Conservation (phyloP, 371 early-diverging fungal species). For the Conidiobolus incongruus region DNA sequence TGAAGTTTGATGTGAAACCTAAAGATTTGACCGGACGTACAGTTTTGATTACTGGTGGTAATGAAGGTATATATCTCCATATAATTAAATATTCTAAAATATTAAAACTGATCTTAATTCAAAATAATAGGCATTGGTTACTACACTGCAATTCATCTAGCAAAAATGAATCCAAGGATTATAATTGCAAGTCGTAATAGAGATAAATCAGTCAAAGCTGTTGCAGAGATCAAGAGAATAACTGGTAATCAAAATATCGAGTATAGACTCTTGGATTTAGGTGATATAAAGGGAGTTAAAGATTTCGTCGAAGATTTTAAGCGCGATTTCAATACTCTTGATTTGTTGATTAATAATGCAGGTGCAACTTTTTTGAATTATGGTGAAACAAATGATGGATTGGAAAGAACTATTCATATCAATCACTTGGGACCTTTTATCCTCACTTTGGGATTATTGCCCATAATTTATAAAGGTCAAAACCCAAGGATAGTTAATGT, state of each 20-base stretch:
- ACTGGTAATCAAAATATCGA: constrained; percentile 4
- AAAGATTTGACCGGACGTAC: no score
- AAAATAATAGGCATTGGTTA: constrained; percentile 35
- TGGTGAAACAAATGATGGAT: neutral
- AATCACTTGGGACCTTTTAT: neutral
- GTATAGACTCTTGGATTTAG: constrained; percentile 9
- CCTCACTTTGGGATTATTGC: no score
- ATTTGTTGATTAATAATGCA: constrained; percentile 7
- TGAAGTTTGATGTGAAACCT: no score
- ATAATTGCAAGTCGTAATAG: constrained; percentile 33
- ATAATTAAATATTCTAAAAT: no score
- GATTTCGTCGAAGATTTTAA: constrained; percentile 8
- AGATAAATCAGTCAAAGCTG: constrained; percentile 15
- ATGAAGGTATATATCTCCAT: no score
- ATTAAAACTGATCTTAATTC: no score
- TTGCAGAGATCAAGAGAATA: constrained; percentile 21
- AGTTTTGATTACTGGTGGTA: no score
- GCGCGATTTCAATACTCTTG: constrained; percentile 1
- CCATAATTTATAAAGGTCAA: no score
- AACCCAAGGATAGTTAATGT: no score
- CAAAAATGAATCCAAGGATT: constrained; percentile 26
- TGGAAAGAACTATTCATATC: neutral
- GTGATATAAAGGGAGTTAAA: constrained; percentile 7
- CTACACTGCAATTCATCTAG: constrained; percentile 27
- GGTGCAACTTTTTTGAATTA: neutral